Conservation (phyloP, 305 asterid species). For the Withania somnifera region DNA sequence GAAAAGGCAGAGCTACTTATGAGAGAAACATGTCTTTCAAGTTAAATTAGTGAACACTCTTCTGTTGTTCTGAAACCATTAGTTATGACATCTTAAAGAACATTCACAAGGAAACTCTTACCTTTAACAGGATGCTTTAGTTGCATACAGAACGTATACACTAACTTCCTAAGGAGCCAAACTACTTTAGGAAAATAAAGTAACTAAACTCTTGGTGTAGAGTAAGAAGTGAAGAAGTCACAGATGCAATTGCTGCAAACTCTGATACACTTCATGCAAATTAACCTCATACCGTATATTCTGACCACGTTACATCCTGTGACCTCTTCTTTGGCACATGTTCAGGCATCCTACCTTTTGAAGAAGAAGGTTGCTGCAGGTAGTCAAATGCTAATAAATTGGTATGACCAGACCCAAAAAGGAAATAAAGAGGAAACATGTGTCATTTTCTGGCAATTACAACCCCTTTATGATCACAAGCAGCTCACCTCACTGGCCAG, state of each 20-base stretch:
- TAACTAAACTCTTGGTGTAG: background rate
- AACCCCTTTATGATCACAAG: background rate
- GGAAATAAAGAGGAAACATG: background rate
- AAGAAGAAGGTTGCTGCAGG: constrained; percentile 1
- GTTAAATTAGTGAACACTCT: background rate
- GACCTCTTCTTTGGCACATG: constrained; percentile 53
- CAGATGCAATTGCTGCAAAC: background rate
- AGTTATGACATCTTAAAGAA: background rate
- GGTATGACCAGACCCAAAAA: background rate
- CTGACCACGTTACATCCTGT: constrained; percentile 50
- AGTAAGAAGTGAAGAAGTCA: background rate
- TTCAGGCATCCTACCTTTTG: constrained; percentile 16
- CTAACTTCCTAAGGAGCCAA: background rate
- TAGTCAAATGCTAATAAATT: background rate
- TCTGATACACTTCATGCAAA: background rate
- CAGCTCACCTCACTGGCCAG: background rate
- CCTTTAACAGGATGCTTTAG: background rate
- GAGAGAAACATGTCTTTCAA: background rate
- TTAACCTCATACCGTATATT: constrained; percentile 36
- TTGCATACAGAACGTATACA: background rate
- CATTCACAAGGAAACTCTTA: background rate
- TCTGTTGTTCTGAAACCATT: background rate
- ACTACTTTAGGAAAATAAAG: background rate
- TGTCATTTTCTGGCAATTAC: background rate
- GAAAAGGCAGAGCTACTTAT: background rate